Conservation (phyloP, 2,329 filamentous ascomycete species). For the Graphiopsis chlorocephala region DNA sequence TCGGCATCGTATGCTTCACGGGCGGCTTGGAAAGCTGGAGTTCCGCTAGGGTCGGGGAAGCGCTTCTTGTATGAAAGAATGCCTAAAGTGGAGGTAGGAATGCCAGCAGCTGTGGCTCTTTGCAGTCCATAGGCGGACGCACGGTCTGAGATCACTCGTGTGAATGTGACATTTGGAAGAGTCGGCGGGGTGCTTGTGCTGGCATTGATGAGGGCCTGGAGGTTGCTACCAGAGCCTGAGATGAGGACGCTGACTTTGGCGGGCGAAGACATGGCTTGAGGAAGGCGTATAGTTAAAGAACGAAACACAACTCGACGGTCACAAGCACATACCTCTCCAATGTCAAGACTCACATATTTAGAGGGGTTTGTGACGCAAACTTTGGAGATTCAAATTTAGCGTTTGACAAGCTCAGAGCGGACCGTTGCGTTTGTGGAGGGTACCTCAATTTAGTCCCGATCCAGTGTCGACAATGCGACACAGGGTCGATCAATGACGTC, state of each 20-base stretch:
- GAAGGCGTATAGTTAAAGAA: not conserved
- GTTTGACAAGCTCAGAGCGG: not conserved
- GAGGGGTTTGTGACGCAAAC: constrained; percentile 5
- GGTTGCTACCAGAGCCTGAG: constrained; percentile 72
- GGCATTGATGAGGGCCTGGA: constrained; percentile 72
- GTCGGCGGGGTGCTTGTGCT: constrained; percentile 52
- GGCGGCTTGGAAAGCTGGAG: constrained; percentile 43
- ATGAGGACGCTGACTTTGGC: constrained; percentile 44
- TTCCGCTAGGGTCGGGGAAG: constrained; percentile 54
- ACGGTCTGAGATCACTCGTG: constrained; percentile 65
- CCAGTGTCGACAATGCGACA: not conserved
- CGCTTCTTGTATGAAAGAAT: constrained; percentile 72
- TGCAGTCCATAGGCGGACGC: constrained; percentile 63
- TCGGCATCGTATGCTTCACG: constrained; percentile 72
- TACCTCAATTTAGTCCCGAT: not conserved
- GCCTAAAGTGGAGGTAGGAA: constrained; percentile 79
- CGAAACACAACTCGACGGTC: not conserved
- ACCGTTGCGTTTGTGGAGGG: not conserved
- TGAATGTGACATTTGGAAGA: constrained; percentile 54
- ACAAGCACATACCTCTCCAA: not conserved
- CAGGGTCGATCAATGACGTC: not conserved
- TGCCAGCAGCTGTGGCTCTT: constrained; percentile 58
- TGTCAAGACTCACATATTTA: not conserved
- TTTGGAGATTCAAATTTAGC: not conserved
- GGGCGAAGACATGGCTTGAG: constrained; percentile 15